Evolutionary conservation across 2,329 filamentous ascomycete genomes (phyloP).

Genomic region (Ceratocystis eucalypticola): DNA sequence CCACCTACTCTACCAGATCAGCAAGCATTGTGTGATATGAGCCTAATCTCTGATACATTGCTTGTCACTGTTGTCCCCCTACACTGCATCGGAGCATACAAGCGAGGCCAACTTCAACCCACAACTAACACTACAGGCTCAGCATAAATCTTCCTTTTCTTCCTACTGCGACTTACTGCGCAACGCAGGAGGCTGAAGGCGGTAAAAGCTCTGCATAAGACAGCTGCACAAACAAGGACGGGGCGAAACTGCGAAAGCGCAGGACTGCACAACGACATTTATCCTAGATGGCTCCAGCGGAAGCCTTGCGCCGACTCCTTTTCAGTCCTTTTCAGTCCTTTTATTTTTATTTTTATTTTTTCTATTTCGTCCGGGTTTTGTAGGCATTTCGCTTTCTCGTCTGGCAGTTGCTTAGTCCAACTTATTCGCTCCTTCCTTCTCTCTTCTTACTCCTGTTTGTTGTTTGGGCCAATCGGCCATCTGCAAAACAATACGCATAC

Average conservation of each 20-base stretch:
- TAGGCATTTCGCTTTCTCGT: background rate
- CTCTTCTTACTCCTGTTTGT: background rate
- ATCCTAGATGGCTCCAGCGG: background rate
- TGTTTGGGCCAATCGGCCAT: background rate
- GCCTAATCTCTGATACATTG: background rate
- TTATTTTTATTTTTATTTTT: background rate
- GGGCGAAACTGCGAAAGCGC: too few relatives aligned
- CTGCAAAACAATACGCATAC: background rate
- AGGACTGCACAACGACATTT: background rate
- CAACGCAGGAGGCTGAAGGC: conserved; percentile 5
- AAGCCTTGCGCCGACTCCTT: background rate
- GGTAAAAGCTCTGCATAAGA: conserved; percentile 9
- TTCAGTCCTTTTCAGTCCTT: background rate
- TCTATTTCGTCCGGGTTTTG: background rate
- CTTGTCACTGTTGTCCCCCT: background rate
- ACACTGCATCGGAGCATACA: background rate
- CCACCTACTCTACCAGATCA: background rate
- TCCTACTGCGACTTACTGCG: background rate
- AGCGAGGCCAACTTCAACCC: background rate
- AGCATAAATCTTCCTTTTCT: conserved; percentile 3
- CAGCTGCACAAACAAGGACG: background rate
- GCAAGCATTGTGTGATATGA: background rate
- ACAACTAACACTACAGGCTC: background rate
- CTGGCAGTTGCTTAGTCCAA: conserved; percentile 5
- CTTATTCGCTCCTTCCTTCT: background rate